Percentiles rank a stretch among this genome's conserved stretches.
Evolutionary conservation across 2,329 filamentous ascomycete genomes (phyloP).

Genomic region (Nigrospora oryzae): DNA sequence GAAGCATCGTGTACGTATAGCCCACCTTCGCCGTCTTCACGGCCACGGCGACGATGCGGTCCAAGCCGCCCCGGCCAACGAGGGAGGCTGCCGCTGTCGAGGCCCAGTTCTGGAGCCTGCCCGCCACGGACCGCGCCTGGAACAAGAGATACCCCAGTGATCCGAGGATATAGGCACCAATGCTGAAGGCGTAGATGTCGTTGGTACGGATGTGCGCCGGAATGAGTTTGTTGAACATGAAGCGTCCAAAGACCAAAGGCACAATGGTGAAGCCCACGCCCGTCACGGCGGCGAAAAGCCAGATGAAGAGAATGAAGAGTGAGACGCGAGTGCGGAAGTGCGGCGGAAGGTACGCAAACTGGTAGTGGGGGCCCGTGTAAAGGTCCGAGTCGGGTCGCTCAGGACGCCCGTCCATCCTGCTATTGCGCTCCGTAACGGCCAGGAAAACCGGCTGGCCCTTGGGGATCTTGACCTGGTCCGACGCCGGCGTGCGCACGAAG

Average conservation of each 20-base stretch:
- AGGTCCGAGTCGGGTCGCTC: constrained; percentile 43
- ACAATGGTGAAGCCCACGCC: constrained; percentile 80
- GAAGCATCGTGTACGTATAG: constrained; percentile 70
- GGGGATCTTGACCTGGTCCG: constrained; percentile 88
- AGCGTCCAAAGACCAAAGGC: constrained; percentile 77
- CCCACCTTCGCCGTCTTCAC: constrained; percentile 37
- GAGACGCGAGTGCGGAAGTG: constrained; percentile 74
- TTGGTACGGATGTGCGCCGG: constrained; percentile 70
- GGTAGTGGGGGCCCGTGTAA: constrained; percentile 53
- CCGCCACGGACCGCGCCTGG: constrained; percentile 34
- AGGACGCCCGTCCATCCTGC: constrained; percentile 53
- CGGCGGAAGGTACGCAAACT: constrained; percentile 74
- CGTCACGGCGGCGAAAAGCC: constrained; percentile 84
- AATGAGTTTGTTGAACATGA: constrained; percentile 65
- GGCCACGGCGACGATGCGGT: constrained; percentile 17
- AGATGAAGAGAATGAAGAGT: constrained; percentile 81
- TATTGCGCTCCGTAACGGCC: constrained; percentile 60
- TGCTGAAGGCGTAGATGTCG: constrained; percentile 92
- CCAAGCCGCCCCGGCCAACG: constrained; percentile 20
- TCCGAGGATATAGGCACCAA: constrained; percentile 77
- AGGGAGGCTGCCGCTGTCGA: constrained; percentile 14
- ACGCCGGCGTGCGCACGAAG: constrained; percentile 88
- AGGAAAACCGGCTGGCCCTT: constrained; percentile 78
- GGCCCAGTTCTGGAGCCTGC: constrained; percentile 21
- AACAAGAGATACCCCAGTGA: constrained; percentile 53